Conservation (phyloP, 2,329 filamentous ascomycete genomes). For the Sodiomyces alkalinus region DNA sequence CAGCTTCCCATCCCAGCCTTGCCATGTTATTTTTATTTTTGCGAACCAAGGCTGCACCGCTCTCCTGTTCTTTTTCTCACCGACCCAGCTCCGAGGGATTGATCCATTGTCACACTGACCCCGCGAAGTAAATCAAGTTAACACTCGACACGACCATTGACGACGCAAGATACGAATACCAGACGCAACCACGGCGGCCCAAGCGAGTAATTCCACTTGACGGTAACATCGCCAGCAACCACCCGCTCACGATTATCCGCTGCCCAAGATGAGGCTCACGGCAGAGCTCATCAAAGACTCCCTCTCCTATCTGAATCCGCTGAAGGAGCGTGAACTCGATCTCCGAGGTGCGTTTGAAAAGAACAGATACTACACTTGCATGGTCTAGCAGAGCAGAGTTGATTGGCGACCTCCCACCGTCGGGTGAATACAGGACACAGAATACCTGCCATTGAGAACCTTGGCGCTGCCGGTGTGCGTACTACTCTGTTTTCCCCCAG, state of each 20-base stretch:
- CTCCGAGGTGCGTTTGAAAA: constrained; percentile 97
- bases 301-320: constrained; percentile 94
- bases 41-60: no score
- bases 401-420: constrained; percentile 46
- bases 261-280: constrained; percentile 64
- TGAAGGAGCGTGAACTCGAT: constrained; percentile 97
- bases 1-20: no score
- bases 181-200: not conserved
- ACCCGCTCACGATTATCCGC: no score
- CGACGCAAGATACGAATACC: not conserved
- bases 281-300: constrained; percentile 88
- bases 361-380: constrained; percentile 87
- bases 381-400: constrained; percentile 52
- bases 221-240: constrained; percentile 7
- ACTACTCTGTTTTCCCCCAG: constrained; percentile 4
- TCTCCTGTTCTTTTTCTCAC: no score
- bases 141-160: not conserved
- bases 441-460: constrained; percentile 93
- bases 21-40: no score
- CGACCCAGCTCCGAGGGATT: no score
- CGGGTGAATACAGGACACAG: constrained; percentile 67
- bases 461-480: constrained; percentile 84
- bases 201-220: constrained; percentile 5
- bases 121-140: no score
- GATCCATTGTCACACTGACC: no score